Percentiles rank a stretch among this genome's conserved stretches.
Evolutionary conservation across 768 basidiomycete genomes (phyloP).

Genomic region (Lentinula lateritia): DNA sequence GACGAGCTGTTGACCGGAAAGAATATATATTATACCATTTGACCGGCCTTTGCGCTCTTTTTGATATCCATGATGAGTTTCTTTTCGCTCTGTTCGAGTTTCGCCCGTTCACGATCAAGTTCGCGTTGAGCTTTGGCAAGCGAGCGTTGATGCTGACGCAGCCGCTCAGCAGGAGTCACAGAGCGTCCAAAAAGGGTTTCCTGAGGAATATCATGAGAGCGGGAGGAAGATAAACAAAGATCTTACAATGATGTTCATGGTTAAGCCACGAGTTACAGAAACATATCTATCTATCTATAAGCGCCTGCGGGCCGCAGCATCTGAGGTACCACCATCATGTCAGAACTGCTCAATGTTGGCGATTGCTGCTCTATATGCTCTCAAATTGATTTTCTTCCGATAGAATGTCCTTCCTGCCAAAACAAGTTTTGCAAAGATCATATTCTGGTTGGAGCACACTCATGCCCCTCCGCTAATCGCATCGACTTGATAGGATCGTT

Average conservation of each 20-base stretch:
- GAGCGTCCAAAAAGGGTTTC: constrained; percentile 94
- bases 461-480: constrained; percentile 31
- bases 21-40: constrained; percentile 59
- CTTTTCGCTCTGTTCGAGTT: constrained; percentile 96
- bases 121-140: constrained; percentile 97
- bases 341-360: constrained; percentile 36
- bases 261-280: constrained; percentile 12
- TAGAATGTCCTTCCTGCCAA: constrained; percentile 52
- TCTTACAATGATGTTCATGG: constrained; percentile 78
- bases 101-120: constrained; percentile 90
- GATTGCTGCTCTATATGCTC: constrained; percentile 66
- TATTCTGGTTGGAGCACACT: constrained; percentile 52
- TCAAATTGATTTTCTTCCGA: constrained; percentile 72
- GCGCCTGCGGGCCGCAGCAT: not conserved
- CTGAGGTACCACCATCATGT: not conserved
- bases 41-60: constrained; percentile 91
- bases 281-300: too few relatives aligned
- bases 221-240: constrained; percentile 6
- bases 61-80: constrained; percentile 94
- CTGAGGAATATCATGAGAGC: constrained; percentile 31
- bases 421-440: constrained; percentile 61
- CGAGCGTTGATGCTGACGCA: constrained; percentile 94
- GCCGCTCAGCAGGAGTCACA: constrained; percentile 92
- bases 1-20: constrained; percentile 9
- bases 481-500: not conserved